These are phyloP conservation scores for Lumnitzera racemosa DNA, from an alignment of 345 rosid genomes.

Conservation along the genomic window DNA sequence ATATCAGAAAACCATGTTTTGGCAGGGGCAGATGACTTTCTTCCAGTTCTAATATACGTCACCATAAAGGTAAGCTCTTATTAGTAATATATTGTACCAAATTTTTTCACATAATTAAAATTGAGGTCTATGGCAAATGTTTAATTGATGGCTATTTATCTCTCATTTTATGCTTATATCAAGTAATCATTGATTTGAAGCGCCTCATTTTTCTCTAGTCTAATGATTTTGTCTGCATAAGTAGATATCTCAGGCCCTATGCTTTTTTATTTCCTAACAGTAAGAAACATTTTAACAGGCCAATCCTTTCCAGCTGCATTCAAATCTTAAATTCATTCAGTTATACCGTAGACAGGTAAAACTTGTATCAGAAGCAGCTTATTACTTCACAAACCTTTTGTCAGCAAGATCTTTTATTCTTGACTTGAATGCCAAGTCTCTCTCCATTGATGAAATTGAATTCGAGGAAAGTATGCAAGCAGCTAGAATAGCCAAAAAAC, in stretches of 20 bases:
- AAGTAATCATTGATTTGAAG: no score
- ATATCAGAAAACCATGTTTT: slow-evolving; percentile 32
- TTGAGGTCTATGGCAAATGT: no score
- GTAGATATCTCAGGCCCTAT: no score
- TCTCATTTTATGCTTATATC: no score
- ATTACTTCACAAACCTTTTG: slow-evolving; percentile 43
- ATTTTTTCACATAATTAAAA: not conserved
- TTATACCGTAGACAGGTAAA: slow-evolving; percentile 42
- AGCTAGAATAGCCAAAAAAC: slow-evolving; percentile 29
- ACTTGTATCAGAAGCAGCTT: slow-evolving; percentile 50
- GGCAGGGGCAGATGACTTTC: slow-evolving; percentile 58
- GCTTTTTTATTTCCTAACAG: not conserved
- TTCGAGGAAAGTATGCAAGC: slow-evolving; percentile 54
- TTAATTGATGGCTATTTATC: no score
- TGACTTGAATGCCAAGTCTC: slow-evolving; percentile 48
- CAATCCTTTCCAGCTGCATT: slow-evolving; percentile 57
- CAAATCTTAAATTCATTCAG: slow-evolving; percentile 49
- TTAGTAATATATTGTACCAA: slow-evolving; percentile 42
- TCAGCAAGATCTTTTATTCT: slow-evolving; percentile 44
- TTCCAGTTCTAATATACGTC: slow-evolving; percentile 50
- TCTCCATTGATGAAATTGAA: slow-evolving; percentile 46
- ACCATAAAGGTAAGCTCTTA: slow-evolving; percentile 61
- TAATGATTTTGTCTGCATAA: no score
- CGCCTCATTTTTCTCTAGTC: no score
- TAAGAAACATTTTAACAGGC: slow-evolving; percentile 32